Base-by-base conservation (phyloP, 768 basidiomycete genomes). In the Russula griseocarnosa region DNA sequence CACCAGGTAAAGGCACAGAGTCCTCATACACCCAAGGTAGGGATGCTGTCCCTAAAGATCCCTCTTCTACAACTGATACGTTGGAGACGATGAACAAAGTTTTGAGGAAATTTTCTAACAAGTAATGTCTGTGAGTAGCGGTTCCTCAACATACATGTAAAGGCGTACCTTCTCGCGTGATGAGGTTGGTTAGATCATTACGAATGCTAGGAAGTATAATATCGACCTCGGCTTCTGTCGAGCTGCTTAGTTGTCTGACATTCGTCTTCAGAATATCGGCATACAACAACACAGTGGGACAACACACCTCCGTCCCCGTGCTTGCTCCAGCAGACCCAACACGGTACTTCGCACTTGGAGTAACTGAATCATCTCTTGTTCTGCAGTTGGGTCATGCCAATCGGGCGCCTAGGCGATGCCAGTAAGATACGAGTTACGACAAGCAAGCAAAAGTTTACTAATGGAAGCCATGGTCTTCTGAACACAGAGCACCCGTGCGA, bases 61-160 rank as follows among this genome's bases (percentile, higher is more conserved):
- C 77, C 68, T 81, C 76, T 57, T 83, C 79, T 0, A 73, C 74
- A 9, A 93, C 62, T 7, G 74, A 76, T 16, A 82, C 88, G 59
- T 90, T 81, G 1, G 93, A 94, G 2, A 92, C 88, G 58, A 91
- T 90, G 74, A 92, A 93, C 6, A 96, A 77, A 0, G 84, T 86
- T 70, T 85, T 86, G 28, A 95, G 74, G 62, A 85, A 80, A 20
- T 74, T 70, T 70, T 82, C 92, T 92, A 69, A n/a, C 22, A 26
- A 54, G n/a, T 20, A 42, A 38, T 22, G 47, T 16, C 56, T 50
- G n/a, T 47, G 18, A 36, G 55, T 14, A 63, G 49, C 55, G 57
- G 14, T 42, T 34, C 34, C 26, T 30, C n/a, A 26, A 38, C 55
- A 62, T 58, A 36, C 22, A 22, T 40, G 24, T 40, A 53, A 47